phyloP scores from a whole-genome alignment of 768 basidiomycete species.

The Termitomyces sp. region DNA sequence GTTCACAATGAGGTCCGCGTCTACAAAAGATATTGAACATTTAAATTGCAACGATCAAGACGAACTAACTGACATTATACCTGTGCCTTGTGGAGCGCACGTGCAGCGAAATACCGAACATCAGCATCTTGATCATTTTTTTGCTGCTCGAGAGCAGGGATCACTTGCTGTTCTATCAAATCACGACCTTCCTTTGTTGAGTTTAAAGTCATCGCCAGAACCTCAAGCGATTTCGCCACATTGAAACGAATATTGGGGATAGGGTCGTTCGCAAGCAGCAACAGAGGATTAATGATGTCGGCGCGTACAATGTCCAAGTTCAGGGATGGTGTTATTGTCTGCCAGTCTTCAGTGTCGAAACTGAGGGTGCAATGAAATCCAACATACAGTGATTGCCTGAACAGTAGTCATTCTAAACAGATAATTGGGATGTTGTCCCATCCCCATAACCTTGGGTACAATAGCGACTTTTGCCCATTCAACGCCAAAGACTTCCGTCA shows the following conservation, averaged over 20 bases:
- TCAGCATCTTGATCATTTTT: constrained; percentile 92
- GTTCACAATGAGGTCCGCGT: neutral
- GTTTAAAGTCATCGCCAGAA: constrained; percentile 73
- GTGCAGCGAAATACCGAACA: constrained; percentile 90
- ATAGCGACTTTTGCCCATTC: constrained; percentile 95
- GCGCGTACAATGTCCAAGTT: constrained; percentile 79
- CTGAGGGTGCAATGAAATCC: constrained; percentile 12
- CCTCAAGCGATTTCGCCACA: constrained; percentile 92
- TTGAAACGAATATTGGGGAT: constrained; percentile 99
- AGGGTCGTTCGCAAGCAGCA: constrained; percentile 81
- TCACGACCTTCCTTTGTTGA: constrained; percentile 66
- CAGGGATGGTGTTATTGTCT: constrained; percentile 96
- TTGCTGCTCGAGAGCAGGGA: constrained; percentile 84
- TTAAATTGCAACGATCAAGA: neutral
- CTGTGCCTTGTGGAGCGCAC: constrained; percentile 65
- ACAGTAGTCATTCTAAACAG: constrained; percentile 98
- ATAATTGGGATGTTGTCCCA: constrained; percentile 97
- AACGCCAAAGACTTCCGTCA: constrained; percentile 98
- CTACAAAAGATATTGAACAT: neutral
- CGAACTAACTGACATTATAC: constrained; percentile 12
- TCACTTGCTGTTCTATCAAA: constrained; percentile 69
- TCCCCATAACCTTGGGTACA: constrained; percentile 94
- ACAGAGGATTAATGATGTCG: constrained; percentile 80
- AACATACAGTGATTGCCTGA: constrained; percentile 90
- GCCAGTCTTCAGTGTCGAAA: constrained; percentile 9